Evolutionary conservation across 139 green algal species (phyloP).

Genomic region (Coelastrella sp.): DNA sequence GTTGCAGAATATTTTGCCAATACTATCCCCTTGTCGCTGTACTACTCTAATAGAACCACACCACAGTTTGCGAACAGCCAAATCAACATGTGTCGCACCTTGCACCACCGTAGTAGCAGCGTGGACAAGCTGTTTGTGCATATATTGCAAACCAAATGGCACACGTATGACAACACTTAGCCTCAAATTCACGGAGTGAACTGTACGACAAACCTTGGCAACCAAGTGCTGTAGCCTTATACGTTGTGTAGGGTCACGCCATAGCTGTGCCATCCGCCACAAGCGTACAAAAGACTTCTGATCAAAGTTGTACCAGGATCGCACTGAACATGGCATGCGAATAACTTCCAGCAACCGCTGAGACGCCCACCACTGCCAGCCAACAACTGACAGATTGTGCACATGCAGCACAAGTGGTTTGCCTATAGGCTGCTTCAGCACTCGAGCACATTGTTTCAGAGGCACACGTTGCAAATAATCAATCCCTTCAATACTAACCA

Average conservation of each 20-base stretch:
- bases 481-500: background rate
- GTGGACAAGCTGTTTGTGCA: background rate
- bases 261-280: background rate
- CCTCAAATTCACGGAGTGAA: background rate
- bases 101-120: background rate
- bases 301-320: background rate
- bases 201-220: constrained; percentile 5
- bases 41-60: background rate
- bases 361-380: background rate
- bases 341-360: background rate
- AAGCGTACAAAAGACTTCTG: constrained; percentile 1
- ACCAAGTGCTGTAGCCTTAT: background rate
- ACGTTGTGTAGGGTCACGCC: background rate
- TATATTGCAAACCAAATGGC: background rate
- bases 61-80: background rate
- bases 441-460: background rate
- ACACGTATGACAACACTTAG: background rate
- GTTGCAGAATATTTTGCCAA: background rate
- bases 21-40: background rate
- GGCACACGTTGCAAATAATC: background rate
- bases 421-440: background rate
- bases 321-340: background rate
- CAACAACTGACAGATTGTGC: background rate
- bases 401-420: constrained; percentile 4
- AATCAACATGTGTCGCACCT: background rate